Percentiles rank a stretch among this genome's conserved stretches.
These are phyloP conservation scores for Withania somnifera DNA, from an alignment of 305 asterid species.

Conservation along the genomic window DNA sequence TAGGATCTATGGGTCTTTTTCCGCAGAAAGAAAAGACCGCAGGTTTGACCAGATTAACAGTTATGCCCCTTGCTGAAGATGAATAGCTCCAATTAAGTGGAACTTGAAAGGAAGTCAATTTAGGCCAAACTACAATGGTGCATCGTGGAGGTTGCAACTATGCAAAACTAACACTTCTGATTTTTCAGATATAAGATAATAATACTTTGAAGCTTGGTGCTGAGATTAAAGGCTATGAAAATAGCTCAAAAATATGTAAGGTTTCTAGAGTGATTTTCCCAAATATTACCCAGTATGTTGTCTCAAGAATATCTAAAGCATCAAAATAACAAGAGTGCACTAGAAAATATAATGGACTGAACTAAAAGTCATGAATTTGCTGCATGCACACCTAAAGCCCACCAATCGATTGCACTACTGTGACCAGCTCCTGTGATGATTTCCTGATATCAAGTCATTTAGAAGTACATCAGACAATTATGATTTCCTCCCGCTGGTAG, in stretches of 20 bases:
- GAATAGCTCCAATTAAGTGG: no score
- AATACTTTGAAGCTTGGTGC: not conserved
- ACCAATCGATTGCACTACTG: constrained; percentile 97
- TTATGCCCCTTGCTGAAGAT: no score
- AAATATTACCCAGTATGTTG: not conserved
- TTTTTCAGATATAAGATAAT: not conserved
- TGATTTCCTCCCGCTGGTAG: not conserved
- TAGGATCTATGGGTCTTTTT: no score
- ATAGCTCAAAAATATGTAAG: not conserved
- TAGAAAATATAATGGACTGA: not conserved
- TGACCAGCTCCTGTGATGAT: constrained; percentile 90
- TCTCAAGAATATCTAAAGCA: not conserved
- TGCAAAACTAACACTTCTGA: not conserved
- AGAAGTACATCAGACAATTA: not conserved
- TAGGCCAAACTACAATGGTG: no score
- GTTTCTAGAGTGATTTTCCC: not conserved
- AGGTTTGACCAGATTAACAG: no score
- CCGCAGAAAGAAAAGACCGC: no score
- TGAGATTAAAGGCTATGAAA: not conserved
- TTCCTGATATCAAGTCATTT: constrained; percentile 53
- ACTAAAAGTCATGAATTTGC: not conserved
- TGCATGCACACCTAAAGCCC: constrained; percentile 80
- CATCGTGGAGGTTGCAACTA: no score
- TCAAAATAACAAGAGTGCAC: not conserved
- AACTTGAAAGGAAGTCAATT: no score